These are phyloP conservation scores for Colletotrichum sp. DNA, from an alignment of 2,329 filamentous ascomycete species.

Conservation along the genomic window DNA sequence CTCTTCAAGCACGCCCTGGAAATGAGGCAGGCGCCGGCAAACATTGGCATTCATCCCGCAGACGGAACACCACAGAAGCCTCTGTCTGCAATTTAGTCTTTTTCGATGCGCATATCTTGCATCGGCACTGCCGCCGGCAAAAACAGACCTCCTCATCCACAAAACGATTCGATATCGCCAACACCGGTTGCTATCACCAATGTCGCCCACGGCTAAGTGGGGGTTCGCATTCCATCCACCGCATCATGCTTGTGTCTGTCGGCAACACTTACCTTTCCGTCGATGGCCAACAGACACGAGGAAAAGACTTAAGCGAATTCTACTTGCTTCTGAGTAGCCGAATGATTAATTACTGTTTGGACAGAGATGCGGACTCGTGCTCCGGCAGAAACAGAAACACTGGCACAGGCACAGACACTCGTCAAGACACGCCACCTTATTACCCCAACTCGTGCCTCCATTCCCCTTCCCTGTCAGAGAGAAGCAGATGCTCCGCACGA, in stretches of 20 bases:
- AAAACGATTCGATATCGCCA: neutral
- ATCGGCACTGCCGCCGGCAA: neutral
- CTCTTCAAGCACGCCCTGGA: neutral
- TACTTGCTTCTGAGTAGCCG: neutral
- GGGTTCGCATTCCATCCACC: neutral
- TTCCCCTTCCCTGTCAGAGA: neutral
- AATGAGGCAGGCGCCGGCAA: neutral
- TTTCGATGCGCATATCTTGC: neutral
- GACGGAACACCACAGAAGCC: neutral
- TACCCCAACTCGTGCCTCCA: constrained; percentile 7
- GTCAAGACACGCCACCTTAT: constrained; percentile 8
- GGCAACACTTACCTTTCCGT: neutral
- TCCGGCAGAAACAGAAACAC: neutral
- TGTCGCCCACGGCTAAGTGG: neutral
- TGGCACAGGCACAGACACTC: neutral
- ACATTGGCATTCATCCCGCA: neutral
- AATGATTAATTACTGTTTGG: neutral
- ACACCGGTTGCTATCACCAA: neutral
- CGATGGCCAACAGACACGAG: neutral
- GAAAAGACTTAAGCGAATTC: neutral
- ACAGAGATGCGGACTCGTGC: neutral
- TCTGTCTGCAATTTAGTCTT: neutral
- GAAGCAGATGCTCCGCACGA: neutral
- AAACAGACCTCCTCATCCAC: neutral
- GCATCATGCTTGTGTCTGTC: neutral